Evolutionary conservation across 75 land plant genomes (phyloP).

Genomic region (Picea glauca): DNA sequence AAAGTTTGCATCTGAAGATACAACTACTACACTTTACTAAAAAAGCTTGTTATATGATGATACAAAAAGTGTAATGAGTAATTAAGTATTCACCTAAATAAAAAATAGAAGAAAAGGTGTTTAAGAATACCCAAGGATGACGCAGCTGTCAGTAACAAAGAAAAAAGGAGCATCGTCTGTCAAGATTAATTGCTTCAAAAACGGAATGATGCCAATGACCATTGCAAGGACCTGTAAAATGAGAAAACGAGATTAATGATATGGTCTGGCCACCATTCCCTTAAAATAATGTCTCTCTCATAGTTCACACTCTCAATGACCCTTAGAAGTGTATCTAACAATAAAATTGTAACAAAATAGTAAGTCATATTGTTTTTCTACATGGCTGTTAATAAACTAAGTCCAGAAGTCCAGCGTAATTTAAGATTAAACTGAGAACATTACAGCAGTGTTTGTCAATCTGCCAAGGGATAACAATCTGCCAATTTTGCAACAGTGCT

Average conservation of each 20-base stretch:
- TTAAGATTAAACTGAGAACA: not conserved
- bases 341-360: not conserved
- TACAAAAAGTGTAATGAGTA: not conserved
- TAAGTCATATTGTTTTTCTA: not conserved
- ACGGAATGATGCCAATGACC: conserved; percentile 50
- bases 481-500: not conserved
- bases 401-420: not conserved
- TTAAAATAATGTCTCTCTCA: not conserved
- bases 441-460: not conserved
- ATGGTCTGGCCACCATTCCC: not conserved
- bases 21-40: not conserved
- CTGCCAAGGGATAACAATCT: not conserved
- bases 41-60: not conserved
- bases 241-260: not conserved
- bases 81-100: not conserved
- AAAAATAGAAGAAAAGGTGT: not conserved
- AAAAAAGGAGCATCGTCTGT: conserved; percentile 66
- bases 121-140: conserved; percentile 62
- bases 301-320: not conserved
- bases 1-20: not conserved
- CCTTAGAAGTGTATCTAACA: too few species aligned
- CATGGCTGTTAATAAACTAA: too few species aligned
- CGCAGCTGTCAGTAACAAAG: conserved; percentile 69
- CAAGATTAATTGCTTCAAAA: conserved; percentile 57
- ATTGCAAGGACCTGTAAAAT: conserved; percentile 58